Base-by-base conservation (phyloP, 2,329 filamentous ascomycete species). In the Domatiomyces catenatus region DNA sequence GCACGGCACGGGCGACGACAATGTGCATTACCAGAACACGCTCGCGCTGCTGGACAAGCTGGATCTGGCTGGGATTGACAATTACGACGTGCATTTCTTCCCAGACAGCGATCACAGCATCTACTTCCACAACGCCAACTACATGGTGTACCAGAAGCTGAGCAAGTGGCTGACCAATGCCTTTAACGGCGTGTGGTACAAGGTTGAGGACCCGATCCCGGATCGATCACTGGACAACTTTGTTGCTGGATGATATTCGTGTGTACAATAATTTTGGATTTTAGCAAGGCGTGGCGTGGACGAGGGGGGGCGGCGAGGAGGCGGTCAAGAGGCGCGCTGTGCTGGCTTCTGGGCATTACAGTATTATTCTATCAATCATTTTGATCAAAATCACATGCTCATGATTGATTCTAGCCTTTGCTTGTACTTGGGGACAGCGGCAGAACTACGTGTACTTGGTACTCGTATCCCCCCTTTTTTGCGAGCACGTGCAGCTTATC, bases 41-140 rank as follows among this genome's bases (percentile, higher is more conserved):
- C 75, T 96, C 52, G 85, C 81, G 1, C 69, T 98, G 54, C 73
- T 98, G 46, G 93, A 98, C 65, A 83, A 82, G 60, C 74, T 98
- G 44, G 86, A 98, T 68, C 62, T 94, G 48, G 81, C 74, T 0
- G 78, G 80, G 10, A 78, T 95, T 2, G 81, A 90, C 66, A 98
- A 98, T 62, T 98, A 96, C 61, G 92, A 98, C 63, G 80, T 98
- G 10, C 90, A 96, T 65, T 80, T 96, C 50, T 98, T 94, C 68
- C 92, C 92, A 0, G 92, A 98, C 65, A 93, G 86, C 49, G 88
- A 98, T 68, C 92, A 98, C 66, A 79, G 84, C 54, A 98, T 98
- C 54, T 87, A 80, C 63, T 98, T 96, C 64, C 90, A 98, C 65
- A 89, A 89, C 64, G 93, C 86, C 24, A 89, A 94, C 64, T 74